Evolutionary conservation across 169 alveolate species (phyloP), one percentile per base, ranked within the genome.

Genomic region (Eimeria acervulina): DNA sequence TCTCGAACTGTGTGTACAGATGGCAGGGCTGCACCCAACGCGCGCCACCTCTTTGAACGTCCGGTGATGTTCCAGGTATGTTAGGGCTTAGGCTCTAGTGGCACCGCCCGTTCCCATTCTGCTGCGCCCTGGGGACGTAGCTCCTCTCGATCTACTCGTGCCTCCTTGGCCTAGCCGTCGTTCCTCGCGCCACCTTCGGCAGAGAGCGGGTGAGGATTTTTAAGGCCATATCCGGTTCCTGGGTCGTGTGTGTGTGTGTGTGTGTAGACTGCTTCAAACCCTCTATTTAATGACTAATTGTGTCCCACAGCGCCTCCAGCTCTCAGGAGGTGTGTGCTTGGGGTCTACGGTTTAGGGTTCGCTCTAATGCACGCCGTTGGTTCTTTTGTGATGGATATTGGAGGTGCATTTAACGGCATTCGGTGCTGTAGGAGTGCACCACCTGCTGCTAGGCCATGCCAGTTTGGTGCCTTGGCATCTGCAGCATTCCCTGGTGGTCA

Each of bases 41-140:
- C 91, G n/a, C 91, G 91, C 74, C 91, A 83, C 55, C 91, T 83
- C 74, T 83, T 83, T 36, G 91, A 83, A 47, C 91, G 91, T 44
- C 91, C 91, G 26, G 91, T 83, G 66, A 83, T 83, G 91, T 83
- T 83, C 36, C 91, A 83, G 70, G 91, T 83, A 38, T 15, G 72
- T n/a, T 51, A 19, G 21, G 23, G 44, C 28, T 23, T 47, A n/a
- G 26, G 70, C 0, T 51, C 47, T 81, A 28, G 63, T 40, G 1
- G 51, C 89, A 21, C 38, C 13, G n/a, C 55, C 23, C 2, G 15
- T 40, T n/a, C 61, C 7, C 63, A 42, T 42, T 2, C 0, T 78
- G 66, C 42, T 5, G n/a, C 31, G 36, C 84, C 40, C 28, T 12
- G 84, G 66, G 23, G 63, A n/a, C 63, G 26, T 33, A 15, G 38